Base-by-base conservation (phyloP, 306 rosid genomes). In the Dryas octopetala region DNA sequence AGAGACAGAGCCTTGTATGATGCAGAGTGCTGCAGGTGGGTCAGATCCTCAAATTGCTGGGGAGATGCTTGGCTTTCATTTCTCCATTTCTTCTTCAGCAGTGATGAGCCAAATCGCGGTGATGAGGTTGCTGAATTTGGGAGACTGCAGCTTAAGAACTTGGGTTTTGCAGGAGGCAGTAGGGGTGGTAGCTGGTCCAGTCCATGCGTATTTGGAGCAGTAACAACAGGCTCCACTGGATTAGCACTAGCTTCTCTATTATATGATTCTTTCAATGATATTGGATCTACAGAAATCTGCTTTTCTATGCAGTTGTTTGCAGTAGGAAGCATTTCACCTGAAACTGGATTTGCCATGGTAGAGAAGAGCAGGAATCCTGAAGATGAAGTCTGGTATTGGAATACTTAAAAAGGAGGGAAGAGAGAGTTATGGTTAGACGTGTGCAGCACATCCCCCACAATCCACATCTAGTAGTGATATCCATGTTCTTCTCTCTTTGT, bases 221-320 rank as follows among this genome's bases (percentile, higher is more conserved):
- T 66, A 78, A 78, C 61, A 68, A n/a, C 66, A 61, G 81, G 83
- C 53, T 79, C 19, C 45, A 70, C 17, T 1, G 75, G 43, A 4
- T 49, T 55, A 64, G 66, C 69, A 26, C 17, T 41, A 23, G 23
- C 49, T 62, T 79, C 82, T 82, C 65, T 73, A 4, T 54, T 26
- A 14, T 77, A 67, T 70, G 85, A 80, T 8, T 71, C 85, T 75
- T 75, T 83, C 49, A 90, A 60, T 12, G 98, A 95, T 45, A 85
- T 51, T 14, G 97, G 97, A 83, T 95, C 97, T 14, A 95, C 89
- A 55, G 86, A 63, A 62, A 95, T 92, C 74, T 90, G 93, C 82
- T 78, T 95, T 66, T 94, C 96, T 68, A 16, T 49, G 32, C 73
- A 49, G 26, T 83, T 57, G 6, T 62, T 79, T 71, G 65, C 40